phyloP scores from a whole-genome alignment of 805 yeast species.

The Metschnikowia reukaufii region DNA sequence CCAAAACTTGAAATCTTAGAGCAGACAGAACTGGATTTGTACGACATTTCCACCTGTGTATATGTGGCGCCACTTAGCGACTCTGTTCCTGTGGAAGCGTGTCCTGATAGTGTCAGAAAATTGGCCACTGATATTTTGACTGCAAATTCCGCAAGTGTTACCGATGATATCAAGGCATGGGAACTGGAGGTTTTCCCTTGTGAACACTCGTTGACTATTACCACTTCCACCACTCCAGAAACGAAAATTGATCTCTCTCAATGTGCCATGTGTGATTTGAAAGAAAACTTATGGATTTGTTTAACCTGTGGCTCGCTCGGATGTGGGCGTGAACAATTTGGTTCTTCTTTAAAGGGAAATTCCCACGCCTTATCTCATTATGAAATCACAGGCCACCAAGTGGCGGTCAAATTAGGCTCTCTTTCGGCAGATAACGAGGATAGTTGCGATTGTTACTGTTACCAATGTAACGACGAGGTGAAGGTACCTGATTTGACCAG shows the following conservation, averaged over 20 bases:
- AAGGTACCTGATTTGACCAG: conserved; percentile 59
- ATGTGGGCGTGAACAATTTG: conserved; percentile 94
- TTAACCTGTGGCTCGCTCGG: conserved; percentile 87
- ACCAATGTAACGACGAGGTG: conserved; percentile 85
- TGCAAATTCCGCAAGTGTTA: conserved; percentile 58
- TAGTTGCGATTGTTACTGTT: conserved; percentile 81
- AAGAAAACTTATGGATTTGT: conserved; percentile 89
- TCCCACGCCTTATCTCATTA: conserved; percentile 84
- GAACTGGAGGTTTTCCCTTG: conserved; percentile 84
- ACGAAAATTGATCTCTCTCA: conserved; percentile 44
- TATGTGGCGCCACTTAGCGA: conserved; percentile 39
- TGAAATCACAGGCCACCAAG: conserved; percentile 60
- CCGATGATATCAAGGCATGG: conserved; percentile 85
- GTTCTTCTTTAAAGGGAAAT: conserved; percentile 84
- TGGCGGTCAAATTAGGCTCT: conserved; percentile 90
- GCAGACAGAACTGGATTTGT: conserved; percentile 61
- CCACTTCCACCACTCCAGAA: conserved; percentile 35
- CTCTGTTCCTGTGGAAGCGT: conserved; percentile 22
- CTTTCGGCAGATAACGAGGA: conserved; percentile 62
- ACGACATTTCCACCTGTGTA: conserved; percentile 44
- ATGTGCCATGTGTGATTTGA: conserved; percentile 62
- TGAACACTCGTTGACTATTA: conserved; percentile 63
- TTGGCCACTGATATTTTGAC: conserved; percentile 47
- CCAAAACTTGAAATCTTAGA: conserved; percentile 69
- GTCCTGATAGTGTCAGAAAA: conserved; percentile 23